These are phyloP conservation scores for Pseudogymnoascus sp. DNA, from an alignment of 2,329 filamentous ascomycete genomes.

Conservation along the genomic window DNA sequence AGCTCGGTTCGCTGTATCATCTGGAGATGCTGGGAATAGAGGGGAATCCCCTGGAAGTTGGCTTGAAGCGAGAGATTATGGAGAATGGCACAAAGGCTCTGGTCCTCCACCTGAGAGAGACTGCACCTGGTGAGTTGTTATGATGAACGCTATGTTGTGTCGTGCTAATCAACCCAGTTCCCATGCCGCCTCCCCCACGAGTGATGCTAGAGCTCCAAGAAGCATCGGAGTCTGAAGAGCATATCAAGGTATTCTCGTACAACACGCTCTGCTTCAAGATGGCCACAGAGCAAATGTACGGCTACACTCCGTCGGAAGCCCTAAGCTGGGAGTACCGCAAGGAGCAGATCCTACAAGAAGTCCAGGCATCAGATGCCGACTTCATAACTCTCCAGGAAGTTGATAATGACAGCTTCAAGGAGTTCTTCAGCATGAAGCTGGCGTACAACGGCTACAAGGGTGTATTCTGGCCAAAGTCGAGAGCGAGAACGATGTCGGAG, in stretches of 20 bases:
- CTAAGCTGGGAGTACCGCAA: constrained; percentile 83
- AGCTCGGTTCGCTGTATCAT: constrained; percentile 81
- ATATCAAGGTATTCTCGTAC: constrained; percentile 81
- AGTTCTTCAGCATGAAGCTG: constrained; percentile 80
- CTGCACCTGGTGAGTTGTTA: constrained; percentile 64
- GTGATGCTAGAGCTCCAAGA: constrained; percentile 71
- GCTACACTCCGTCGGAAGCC: constrained; percentile 77
- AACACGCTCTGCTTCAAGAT: constrained; percentile 95
- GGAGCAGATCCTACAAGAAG: constrained; percentile 73
- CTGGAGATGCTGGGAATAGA: constrained; percentile 86
- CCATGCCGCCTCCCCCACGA: constrained; percentile 67
- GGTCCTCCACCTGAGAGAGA: constrained; percentile 74
- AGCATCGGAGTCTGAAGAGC: constrained; percentile 49
- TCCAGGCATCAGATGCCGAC: constrained; percentile 72
- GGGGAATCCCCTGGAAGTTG: constrained; percentile 74
- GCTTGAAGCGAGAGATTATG: constrained; percentile 72
- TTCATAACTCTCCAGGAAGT: constrained; percentile 92
- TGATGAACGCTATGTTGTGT: not conserved
- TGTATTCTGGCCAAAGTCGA: constrained; percentile 82
- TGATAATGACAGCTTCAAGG: constrained; percentile 83
- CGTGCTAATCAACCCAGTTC: constrained; percentile 45
- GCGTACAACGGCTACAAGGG: constrained; percentile 88
- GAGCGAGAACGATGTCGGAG: constrained; percentile 85
- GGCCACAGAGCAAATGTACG: constrained; percentile 75
- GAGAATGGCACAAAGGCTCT: constrained; percentile 81